Evolutionary conservation across 1,284 basidiomycete genomes (phyloP), one percentile per base, ranked within the genome.

Genomic region (Ganoderma meredithae): DNA sequence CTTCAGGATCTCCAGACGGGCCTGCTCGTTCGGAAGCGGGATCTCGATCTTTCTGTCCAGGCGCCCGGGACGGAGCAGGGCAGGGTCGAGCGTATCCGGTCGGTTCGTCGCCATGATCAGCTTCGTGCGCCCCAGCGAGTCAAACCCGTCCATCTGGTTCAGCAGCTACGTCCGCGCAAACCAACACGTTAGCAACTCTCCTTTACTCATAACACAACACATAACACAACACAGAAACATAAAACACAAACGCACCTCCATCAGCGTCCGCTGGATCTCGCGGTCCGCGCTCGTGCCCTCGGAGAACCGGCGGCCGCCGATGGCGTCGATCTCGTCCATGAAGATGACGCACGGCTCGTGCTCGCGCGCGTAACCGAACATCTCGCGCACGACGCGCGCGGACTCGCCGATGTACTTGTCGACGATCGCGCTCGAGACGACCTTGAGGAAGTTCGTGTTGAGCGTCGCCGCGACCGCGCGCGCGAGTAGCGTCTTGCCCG

Each of bases 391-490:
- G 7, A 99, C 89, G 67, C 97, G 88, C 15, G 97, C 97, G 69
- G 93, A 95, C 84, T 99, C 98, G 75, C 98, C 98, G 69, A 99
- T 99, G 81, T 99, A 99, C 83, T 99, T 99, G 87, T 99, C 97
- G 67, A 99, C 98, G 74, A 99, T 99, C 25, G 97, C 98, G n/a
- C 95, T 97, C 3, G 96, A 97, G 64, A 99, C 97, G 67, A 99
- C 97, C 81, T 99, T 99, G 66, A 99, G 88, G 86, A 99, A 99
- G 80, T 99, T 99, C 69, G 96, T 98, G 76, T 95, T 89, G 62
- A 99, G 86, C 0, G 97, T 99, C 36, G 96, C 96, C 12, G 98
- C 98, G 7, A 99, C 97, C 2, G 98, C 98, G 72, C 96, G 88
- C 1, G 97, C 98, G 25, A 99, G 87, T 1, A 99, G 87, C 0